A percentile compares a stretch with the other conserved stretches of the same genome.
These are phyloP conservation scores for Paramyrothecium roridum DNA, from an alignment of 2,329 filamentous ascomycete species.

Conservation along the genomic window DNA sequence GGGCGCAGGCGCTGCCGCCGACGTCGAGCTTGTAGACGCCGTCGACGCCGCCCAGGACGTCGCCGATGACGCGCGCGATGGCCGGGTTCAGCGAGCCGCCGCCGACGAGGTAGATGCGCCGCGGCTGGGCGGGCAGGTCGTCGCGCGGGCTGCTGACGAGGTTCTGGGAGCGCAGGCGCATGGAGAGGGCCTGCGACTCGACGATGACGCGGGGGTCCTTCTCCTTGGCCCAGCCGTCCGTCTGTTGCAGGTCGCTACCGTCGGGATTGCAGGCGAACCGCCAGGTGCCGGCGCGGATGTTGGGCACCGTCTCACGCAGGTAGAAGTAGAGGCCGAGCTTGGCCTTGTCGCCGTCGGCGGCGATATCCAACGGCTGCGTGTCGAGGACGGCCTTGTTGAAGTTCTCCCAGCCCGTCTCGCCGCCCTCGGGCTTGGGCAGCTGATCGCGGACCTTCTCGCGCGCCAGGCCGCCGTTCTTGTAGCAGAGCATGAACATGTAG, in stretches of 20 bases:
- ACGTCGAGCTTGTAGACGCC: constrained; percentile 93
- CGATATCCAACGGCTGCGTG: constrained; percentile 67
- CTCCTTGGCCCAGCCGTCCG: constrained; percentile 42
- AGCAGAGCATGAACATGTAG: constrained; percentile 99
- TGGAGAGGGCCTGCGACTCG: constrained; percentile 90
- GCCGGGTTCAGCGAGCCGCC: constrained; percentile 87
- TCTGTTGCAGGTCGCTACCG: constrained; percentile 45
- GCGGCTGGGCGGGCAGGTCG: constrained; percentile 74
- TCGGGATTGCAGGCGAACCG: constrained; percentile 65
- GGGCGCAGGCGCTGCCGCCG: constrained; percentile 89
- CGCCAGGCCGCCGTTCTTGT: constrained; percentile 95
- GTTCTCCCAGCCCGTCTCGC: constrained; percentile 63
- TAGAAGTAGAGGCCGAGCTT: constrained; percentile 94
- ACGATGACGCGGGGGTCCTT: constrained; percentile 84
- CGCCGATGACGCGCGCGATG: constrained; percentile 79
- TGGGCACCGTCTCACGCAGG: constrained; percentile 92
- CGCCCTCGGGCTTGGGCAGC: constrained; percentile 53
- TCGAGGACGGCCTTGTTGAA: constrained; percentile 75
- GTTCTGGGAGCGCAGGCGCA: constrained; percentile 78
- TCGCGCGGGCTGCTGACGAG: constrained; percentile 60
- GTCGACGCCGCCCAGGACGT: constrained; percentile 84
- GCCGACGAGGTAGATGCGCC: constrained; percentile 89
- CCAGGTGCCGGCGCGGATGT: constrained; percentile 82
- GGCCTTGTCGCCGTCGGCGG: constrained; percentile 53
- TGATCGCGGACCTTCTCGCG: constrained; percentile 85